A percentile compares a stretch with the other conserved stretches of the same genome.
Conservation (phyloP, 225 moss, liverwort and hornwort genomes). For the Takakia lepidozioides region DNA sequence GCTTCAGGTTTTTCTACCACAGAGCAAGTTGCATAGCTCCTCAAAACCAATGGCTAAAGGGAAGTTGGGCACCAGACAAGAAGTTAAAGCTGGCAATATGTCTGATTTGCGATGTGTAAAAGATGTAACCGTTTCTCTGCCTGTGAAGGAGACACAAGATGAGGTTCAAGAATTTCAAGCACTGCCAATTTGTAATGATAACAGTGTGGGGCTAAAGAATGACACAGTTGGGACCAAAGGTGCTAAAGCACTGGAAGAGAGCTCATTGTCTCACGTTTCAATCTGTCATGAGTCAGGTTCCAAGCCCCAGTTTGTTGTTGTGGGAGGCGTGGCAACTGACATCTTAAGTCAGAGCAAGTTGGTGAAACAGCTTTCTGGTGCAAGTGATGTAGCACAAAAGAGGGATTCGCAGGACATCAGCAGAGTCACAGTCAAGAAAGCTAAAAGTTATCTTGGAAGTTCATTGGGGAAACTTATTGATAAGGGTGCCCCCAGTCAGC, state of each 20-base stretch:
- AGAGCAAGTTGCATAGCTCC: neutral
- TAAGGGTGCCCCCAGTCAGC: no score
- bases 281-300: no score
- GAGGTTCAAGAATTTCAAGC: neutral
- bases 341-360: neutral
- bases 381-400: no score
- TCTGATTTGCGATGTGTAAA: neutral
- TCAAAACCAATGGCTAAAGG: neutral
- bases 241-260: no score
- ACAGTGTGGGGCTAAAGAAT: neutral
- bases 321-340: neutral
- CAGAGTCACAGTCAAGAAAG: no score
- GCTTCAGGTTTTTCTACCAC: neutral
- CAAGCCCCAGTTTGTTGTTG: no score
- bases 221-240: neutral
- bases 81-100: neutral
- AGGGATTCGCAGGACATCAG: no score
- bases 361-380: no score
- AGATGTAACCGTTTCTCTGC: neutral
- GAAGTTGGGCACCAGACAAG: neutral
- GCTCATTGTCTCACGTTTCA: neutral
- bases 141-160: neutral
- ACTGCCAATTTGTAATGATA: neutral
- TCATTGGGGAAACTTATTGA: no score
- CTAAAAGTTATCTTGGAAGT: no score